Evolutionary conservation across 306 rosid genomes (phyloP).

Genomic region (Castanopsis chinensis): DNA sequence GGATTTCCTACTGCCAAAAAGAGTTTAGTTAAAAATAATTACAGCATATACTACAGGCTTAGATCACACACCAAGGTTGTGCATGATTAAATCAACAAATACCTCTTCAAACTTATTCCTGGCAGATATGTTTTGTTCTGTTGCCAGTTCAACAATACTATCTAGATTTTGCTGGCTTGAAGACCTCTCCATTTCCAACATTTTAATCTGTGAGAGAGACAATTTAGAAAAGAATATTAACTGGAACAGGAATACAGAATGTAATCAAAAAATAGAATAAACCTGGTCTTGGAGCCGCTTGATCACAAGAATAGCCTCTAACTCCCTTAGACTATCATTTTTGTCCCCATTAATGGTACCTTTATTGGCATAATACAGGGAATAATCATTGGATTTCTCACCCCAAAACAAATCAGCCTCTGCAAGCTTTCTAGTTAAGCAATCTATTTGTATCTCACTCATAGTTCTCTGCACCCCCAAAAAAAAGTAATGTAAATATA

Average conservation of each 20-base stretch:
- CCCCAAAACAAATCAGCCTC: slow-evolving; percentile 36
- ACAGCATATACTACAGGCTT: neutral
- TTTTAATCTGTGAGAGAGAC: slow-evolving; percentile 56
- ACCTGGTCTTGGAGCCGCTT: slow-evolving; percentile 93
- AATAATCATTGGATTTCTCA: slow-evolving; percentile 27
- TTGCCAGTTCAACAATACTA: slow-evolving; percentile 66
- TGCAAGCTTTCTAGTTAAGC: slow-evolving; percentile 52
- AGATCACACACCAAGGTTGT: neutral
- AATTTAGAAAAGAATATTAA: slow-evolving; percentile 10
- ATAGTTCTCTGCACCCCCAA: slow-evolving; percentile 59
- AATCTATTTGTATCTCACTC: slow-evolving; percentile 66
- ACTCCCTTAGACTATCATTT: slow-evolving; percentile 45
- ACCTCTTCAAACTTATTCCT: slow-evolving; percentile 75
- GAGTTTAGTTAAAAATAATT: neutral
- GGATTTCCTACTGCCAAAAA: neutral
- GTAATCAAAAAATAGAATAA: neutral
- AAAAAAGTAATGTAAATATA: neutral
- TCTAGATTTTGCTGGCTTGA: slow-evolving; percentile 79
- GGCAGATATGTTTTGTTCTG: slow-evolving; percentile 65
- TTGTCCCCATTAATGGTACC: slow-evolving; percentile 43
- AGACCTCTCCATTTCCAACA: slow-evolving; percentile 70
- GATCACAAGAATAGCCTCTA: slow-evolving; percentile 73
- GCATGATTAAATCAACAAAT: slow-evolving; percentile 23
- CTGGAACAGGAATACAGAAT: neutral
- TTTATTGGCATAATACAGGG: slow-evolving; percentile 24